Percentiles rank a stretch among this genome's conserved stretches.
phyloP scores from a whole-genome alignment of 352 stramenopile species.

The Phytophthora rubi region DNA sequence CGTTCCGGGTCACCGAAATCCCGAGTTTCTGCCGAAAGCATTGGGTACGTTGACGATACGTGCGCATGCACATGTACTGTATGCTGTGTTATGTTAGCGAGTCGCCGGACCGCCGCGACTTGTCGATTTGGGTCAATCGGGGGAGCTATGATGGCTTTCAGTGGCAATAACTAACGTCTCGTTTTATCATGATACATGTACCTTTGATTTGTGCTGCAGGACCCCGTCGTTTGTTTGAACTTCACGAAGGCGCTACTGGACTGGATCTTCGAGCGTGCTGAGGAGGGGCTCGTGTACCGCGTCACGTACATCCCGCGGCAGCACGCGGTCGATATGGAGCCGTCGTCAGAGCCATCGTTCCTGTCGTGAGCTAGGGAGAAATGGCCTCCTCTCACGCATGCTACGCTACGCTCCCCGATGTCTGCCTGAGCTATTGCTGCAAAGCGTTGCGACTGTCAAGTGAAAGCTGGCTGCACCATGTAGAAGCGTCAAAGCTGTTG shows the following conservation, averaged over 20 bases:
- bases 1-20: constrained; percentile 65
- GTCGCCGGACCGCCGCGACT: constrained; percentile 14
- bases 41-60: constrained; percentile 51
- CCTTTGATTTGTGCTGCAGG: constrained; percentile 25
- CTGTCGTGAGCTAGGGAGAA: constrained; percentile 21
- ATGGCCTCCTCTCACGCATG: background rate
- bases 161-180: constrained; percentile 23
- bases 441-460: constrained; percentile 19
- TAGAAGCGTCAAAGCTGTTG: constrained; percentile 34
- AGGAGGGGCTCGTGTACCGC: constrained; percentile 49
- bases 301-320: constrained; percentile 59
- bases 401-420: constrained; percentile 7
- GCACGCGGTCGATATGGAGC: constrained; percentile 56
- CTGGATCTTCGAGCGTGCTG: constrained; percentile 56
- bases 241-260: constrained; percentile 70
- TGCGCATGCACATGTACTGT: background rate
- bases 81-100: constrained; percentile 6
- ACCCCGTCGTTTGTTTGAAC: constrained; percentile 67
- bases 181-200: constrained; percentile 5
- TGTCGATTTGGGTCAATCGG: constrained; percentile 10
- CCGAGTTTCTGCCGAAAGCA: constrained; percentile 72
- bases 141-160: background rate
- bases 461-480: constrained; percentile 16
- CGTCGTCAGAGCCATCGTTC: constrained; percentile 38
- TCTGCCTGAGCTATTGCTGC: constrained; percentile 18